A percentile compares a stretch with the other conserved stretches of the same genome.
phyloP scores from a whole-genome alignment of 2,329 filamentous ascomycete genomes.

The Neonectria coccinea region DNA sequence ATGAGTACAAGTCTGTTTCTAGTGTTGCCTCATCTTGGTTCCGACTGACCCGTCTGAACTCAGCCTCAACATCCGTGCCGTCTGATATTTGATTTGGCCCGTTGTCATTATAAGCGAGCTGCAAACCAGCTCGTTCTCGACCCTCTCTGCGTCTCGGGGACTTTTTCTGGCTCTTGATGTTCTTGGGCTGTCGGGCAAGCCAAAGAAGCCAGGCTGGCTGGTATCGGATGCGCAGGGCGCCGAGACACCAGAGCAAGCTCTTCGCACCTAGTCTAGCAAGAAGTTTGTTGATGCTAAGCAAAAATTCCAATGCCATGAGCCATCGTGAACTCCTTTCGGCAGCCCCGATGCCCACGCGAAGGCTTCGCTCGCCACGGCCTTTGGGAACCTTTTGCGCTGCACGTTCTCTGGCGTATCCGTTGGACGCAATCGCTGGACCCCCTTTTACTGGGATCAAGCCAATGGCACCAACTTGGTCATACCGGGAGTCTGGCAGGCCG shows the following conservation, averaged over 20 bases:
- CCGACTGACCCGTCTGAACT: slow-evolving; percentile 71
- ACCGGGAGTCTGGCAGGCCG: slow-evolving; percentile 59
- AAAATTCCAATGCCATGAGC: slow-evolving; percentile 80
- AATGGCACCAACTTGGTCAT: slow-evolving; percentile 66
- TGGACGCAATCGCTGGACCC: slow-evolving; percentile 57
- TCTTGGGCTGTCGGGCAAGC: slow-evolving; percentile 59
- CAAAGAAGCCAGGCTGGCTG: slow-evolving; percentile 66
- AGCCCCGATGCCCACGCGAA: slow-evolving; percentile 78
- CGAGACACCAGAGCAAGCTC: slow-evolving; percentile 66
- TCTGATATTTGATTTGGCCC: slow-evolving; percentile 69
- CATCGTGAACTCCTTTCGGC: slow-evolving; percentile 82
- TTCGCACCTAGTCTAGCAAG: slow-evolving; percentile 50
- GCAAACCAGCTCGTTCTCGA: slow-evolving; percentile 21
- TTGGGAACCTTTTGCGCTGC: slow-evolving; percentile 70
- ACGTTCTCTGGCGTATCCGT: slow-evolving; percentile 77
- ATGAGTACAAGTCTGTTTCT: slow-evolving; percentile 80
- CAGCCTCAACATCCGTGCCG: slow-evolving; percentile 82
- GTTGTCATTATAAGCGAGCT: slow-evolving; percentile 54
- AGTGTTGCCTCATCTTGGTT: slow-evolving; percentile 72
- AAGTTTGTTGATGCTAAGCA: slow-evolving; percentile 74
- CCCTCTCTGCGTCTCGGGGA: slow-evolving; percentile 27
- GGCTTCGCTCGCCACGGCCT: slow-evolving; percentile 58
- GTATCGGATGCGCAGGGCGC: slow-evolving; percentile 56
- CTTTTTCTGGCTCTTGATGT: slow-evolving; percentile 37
- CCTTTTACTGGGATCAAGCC: slow-evolving; percentile 67